Evolutionary conservation across 1,284 basidiomycete genomes (phyloP).

Genomic region (Clitocybe nebularis): DNA sequence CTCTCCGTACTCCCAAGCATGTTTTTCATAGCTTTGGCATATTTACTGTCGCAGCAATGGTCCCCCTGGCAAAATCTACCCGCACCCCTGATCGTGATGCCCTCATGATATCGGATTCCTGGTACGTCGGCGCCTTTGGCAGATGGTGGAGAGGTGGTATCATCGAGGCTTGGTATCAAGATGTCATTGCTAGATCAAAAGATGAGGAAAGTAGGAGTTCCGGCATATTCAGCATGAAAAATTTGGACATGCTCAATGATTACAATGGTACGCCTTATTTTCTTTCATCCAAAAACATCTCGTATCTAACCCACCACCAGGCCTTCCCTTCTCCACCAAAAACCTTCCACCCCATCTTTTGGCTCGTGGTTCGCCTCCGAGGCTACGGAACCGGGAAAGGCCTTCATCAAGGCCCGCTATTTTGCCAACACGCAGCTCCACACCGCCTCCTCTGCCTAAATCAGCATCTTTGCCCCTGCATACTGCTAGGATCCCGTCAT

Average conservation of each 20-base stretch:
- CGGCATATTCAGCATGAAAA: constrained; percentile 67
- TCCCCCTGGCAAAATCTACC: constrained; percentile 43
- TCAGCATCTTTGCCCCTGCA: constrained; percentile 76
- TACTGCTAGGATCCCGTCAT: constrained; percentile 38
- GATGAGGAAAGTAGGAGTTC: constrained; percentile 72
- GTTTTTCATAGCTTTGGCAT: constrained; percentile 81
- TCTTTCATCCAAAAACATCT: constrained; percentile 5
- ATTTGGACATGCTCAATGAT: constrained; percentile 59
- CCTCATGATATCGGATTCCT: constrained; percentile 64
- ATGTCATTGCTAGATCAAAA: constrained; percentile 57
- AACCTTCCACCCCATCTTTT: constrained; percentile 36
- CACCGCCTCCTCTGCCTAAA: constrained; percentile 80
- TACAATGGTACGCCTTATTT: constrained; percentile 48
- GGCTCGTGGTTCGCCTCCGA: constrained; percentile 45
- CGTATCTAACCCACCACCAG: constrained; percentile 23
- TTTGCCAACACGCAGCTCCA: constrained; percentile 49
- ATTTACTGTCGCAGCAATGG: constrained; percentile 80
- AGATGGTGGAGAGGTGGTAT: constrained; percentile 82
- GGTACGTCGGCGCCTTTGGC: constrained; percentile 87
- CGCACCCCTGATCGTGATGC: constrained; percentile 34
- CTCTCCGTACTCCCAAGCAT: constrained; percentile 91
- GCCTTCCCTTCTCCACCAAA: constrained; percentile 49
- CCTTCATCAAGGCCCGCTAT: constrained; percentile 36
- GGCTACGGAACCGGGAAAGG: constrained; percentile 56
- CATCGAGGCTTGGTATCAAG: constrained; percentile 67